phyloP scores from a whole-genome alignment of 2,329 filamentous ascomycete species.

The Knufia petricola region DNA sequence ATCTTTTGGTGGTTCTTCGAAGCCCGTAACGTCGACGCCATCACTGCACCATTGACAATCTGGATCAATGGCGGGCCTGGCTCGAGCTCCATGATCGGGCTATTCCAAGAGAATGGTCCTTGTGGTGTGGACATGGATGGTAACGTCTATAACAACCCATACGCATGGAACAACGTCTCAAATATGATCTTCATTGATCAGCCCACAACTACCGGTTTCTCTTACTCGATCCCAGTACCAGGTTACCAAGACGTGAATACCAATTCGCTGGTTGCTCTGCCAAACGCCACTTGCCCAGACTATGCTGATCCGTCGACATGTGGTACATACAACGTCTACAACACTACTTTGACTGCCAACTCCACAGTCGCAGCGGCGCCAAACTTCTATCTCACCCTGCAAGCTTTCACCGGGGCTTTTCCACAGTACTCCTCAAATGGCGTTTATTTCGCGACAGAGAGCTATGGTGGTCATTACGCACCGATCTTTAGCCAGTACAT shows the following conservation, averaged over 20 bases:
- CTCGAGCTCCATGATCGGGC: slow-evolving; percentile 28
- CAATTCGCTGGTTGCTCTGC: slow-evolving; percentile 15
- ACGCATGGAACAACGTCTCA: slow-evolving; percentile 24
- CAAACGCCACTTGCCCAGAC: slow-evolving; percentile 20
- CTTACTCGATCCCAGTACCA: slow-evolving; percentile 34
- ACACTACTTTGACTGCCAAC: slow-evolving; percentile 20
- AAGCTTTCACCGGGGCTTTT: slow-evolving; percentile 23
- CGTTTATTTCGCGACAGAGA: slow-evolving; percentile 49
- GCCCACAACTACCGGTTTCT: slow-evolving; percentile 51
- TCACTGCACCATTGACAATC: slow-evolving; percentile 26
- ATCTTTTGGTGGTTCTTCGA: slow-evolving; percentile 41
- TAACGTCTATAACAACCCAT: slow-evolving; percentile 32
- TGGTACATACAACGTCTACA: slow-evolving; percentile 21
- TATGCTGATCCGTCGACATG: slow-evolving; percentile 20
- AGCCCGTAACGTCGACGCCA: slow-evolving; percentile 27
- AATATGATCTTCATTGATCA: slow-evolving; percentile 57
- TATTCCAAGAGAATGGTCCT: slow-evolving; percentile 29
- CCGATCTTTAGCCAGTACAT: slow-evolving; percentile 42
- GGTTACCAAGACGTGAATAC: slow-evolving; percentile 17
- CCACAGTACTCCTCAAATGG: slow-evolving; percentile 27
- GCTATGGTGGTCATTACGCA: slow-evolving; percentile 46
- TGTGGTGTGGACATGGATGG: slow-evolving; percentile 31
- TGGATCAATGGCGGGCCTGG: slow-evolving; percentile 33
- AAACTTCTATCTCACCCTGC: slow-evolving; percentile 23
- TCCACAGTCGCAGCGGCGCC: slow-evolving; percentile 20